Conservation (phyloP, 352 stramenopile species). For the Pelagophyceae sp. region DNA sequence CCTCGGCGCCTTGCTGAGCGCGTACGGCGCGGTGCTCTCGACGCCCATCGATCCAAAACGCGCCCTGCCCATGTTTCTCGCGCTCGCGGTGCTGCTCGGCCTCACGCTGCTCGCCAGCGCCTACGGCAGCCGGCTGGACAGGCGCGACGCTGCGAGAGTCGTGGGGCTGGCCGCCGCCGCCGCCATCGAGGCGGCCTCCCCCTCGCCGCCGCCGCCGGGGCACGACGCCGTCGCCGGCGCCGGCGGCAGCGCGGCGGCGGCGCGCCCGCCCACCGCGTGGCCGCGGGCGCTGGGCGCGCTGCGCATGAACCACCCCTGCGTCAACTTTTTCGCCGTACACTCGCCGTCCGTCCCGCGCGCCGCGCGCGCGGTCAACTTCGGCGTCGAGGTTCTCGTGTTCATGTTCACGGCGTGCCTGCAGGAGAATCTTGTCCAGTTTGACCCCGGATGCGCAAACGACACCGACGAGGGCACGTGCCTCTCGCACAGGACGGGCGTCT, state of each 20-base stretch:
- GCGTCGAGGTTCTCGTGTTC: background rate
- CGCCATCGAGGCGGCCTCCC: background rate
- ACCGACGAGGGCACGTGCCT: background rate
- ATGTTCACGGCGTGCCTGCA: background rate
- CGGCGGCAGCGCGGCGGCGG: background rate
- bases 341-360: background rate
- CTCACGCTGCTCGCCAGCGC: background rate
- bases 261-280: background rate
- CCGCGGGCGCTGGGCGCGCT: background rate
- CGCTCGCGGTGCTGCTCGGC: background rate
- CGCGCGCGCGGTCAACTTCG: background rate
- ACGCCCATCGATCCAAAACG: background rate
- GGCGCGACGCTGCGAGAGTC: too few relatives aligned
- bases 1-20: background rate
- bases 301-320: background rate
- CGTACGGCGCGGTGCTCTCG: background rate
- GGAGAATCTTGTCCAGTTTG: background rate
- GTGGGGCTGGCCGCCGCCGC: background rate
- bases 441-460: background rate
- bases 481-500: background rate
- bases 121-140: background rate
- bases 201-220: background rate
- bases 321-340: background rate
- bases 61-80: background rate
- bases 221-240: background rate